Base-by-base conservation (phyloP, 495 filamentous ascomycete genomes). In the Penicillium canescens region DNA sequence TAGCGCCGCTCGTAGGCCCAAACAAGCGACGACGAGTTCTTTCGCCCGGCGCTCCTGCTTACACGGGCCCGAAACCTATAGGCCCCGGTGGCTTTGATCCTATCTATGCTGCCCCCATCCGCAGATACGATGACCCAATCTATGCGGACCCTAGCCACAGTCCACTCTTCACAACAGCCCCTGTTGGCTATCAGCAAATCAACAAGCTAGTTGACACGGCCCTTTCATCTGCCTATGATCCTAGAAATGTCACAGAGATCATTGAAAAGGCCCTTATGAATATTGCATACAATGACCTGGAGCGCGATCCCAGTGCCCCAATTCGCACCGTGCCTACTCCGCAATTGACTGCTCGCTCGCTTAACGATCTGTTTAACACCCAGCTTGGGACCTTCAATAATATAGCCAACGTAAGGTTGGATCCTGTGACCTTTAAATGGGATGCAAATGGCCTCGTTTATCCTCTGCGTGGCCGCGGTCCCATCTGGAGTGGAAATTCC, bases 391-490 rank as follows among this genome's bases (percentile, higher is more conserved):
- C 60, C 1, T 56, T 50, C 40, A 34, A 52, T 1, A 58, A 60
- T 13, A 50, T 48, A 16, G 40, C 54, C 1, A 42, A 57, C 7
- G 55, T 70, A 31, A 57, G 20, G 1, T 38, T 75, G 12, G 41
- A 48, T 1, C 42, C 50, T 5, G 16, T 50, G 14, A 43, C 36
- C 1, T 35, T 58, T 20, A 2, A 55, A 7, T 56, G 68, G 21
- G 50, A 57, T 36, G 54, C 58, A 1, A 42, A 59, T 6, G 68
- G 63, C n/a, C 28, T 46, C 10, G 1, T 14, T 7, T 66, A 43
- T 14, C 56, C 52, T 12, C 64, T 69, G 48, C 61, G 67, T 14
- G 74, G 73, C 1, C 62, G 67, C 14, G 70, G 68, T 0, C 70
- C 72, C 6, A 45, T 68, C 7, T 63, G 61, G 50, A 13, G 13